A percentile compares a stretch with the other conserved stretches of the same genome.
phyloP scores from a whole-genome alignment of 345 rosid genomes.

The Geranium brycei region DNA sequence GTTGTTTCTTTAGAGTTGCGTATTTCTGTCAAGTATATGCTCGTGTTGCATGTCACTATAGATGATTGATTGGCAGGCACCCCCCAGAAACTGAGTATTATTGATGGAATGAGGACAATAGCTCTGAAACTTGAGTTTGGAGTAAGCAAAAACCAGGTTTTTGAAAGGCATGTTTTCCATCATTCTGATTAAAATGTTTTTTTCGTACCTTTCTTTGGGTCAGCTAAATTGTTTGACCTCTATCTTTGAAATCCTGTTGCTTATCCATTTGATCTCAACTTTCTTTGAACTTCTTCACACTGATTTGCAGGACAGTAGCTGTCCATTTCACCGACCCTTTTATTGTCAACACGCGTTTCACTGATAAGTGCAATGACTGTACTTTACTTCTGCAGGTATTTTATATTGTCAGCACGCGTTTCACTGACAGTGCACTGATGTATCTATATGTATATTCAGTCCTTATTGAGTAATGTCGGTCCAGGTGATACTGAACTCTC shows the following conservation, averaged over 20 bases:
- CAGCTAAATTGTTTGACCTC: background rate
- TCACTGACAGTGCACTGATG: background rate
- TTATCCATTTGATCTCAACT: background rate
- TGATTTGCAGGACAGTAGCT: conserved; percentile 62
- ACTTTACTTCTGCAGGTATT: conserved; percentile 79
- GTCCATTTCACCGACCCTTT: conserved; percentile 93
- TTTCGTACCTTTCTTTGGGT: background rate
- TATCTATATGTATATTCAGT: background rate
- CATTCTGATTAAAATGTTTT: too few species aligned
- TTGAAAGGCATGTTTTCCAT: conserved; percentile 50
- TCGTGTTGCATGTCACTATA: conserved; percentile 10
- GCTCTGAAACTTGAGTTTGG: conserved; percentile 96
- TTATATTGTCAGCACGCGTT: background rate
- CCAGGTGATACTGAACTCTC: conserved; percentile 82
- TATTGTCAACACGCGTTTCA: conserved; percentile 68
- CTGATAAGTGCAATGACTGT: conserved; percentile 73
- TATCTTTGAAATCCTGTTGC: background rate
- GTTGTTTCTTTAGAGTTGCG: conserved; percentile 2
- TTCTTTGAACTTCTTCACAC: conserved; percentile 10
- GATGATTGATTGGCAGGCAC: conserved; percentile 31
- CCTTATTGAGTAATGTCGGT: conserved; percentile 6
- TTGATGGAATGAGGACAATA: conserved; percentile 95
- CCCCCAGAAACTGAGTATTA: conserved; percentile 58
- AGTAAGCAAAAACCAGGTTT: conserved; percentile 68
- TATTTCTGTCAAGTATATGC: conserved; percentile 2